Base-by-base conservation (phyloP, 495 filamentous ascomycete species). In the Penicillium verhagenii region DNA sequence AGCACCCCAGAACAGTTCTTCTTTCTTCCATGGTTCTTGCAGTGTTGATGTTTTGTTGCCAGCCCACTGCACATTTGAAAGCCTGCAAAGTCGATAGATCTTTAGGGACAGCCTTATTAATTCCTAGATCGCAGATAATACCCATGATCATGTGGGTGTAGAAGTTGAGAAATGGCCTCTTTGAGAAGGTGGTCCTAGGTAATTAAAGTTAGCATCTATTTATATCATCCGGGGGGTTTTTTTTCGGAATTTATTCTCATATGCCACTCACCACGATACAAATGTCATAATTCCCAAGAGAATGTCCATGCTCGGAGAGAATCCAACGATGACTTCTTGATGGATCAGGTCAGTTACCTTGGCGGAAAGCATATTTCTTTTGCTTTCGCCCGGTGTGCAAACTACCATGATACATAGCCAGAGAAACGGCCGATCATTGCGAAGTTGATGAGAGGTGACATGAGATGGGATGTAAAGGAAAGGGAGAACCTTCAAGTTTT, bases 331-430 rank as follows among this genome's bases (percentile, higher is more conserved):
- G 47, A 82, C 61, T 55, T 75, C 74, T 35, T 80, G 71, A 2
- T 73, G 72, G 13, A 83, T 50, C 7, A 74, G 65, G 35, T 61
- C 66, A 59, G 71, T 74, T 48, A 77, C 60, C 44, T 72, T 68
- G 20, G 59, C 65, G 20, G 67, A 66, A 2, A 81, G 51, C 1
- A 48, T 52, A 1, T 69, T 60, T 40, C 78, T 76, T 40, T 72
- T 60, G 7, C 61, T 57, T 6, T 65, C 61, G 0, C 60, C 70
- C 44, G 52, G 66, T 6, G 65, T 70, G 0, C 64, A 46, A 1
- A 79, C 68, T 5, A 74, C 70, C 71, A 83, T 80, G 25, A 84
- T 82, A 53, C 72, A 77, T 21, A 80, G 69, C 75, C 81, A 82
- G 23, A 84, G 51, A 37, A 84, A 79, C 0, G 82, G 82, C 16